These are phyloP conservation scores for Wickerhamomyces sydowiorum DNA, from an alignment of 805 yeast species.

Conservation along the genomic window DNA sequence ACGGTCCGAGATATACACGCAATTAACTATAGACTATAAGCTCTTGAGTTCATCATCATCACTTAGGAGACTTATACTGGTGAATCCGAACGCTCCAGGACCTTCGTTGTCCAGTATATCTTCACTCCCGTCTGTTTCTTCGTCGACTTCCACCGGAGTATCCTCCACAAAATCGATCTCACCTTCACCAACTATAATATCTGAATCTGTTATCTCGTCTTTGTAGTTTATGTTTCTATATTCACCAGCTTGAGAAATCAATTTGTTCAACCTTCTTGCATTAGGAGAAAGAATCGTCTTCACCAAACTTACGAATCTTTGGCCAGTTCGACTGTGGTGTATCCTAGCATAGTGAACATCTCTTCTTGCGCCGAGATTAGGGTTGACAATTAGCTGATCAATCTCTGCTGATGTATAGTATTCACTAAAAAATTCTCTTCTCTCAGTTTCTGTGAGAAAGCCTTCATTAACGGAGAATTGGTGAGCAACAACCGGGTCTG, in stretches of 20 bases:
- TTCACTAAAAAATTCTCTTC: slow-evolving; percentile 12
- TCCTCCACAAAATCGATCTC: not conserved
- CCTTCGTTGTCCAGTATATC: not conserved
- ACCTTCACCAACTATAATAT: slow-evolving; percentile 3
- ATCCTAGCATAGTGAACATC: slow-evolving; percentile 7
- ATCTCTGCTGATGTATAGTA: slow-evolving; percentile 5
- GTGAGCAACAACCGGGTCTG: slow-evolving; percentile 7
- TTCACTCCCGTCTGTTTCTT: slow-evolving; percentile 1
- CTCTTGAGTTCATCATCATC: slow-evolving; percentile 7
- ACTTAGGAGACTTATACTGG: slow-evolving; percentile 1
- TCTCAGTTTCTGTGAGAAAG: slow-evolving; percentile 11
- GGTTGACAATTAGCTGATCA: slow-evolving; percentile 6
- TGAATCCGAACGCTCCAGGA: slow-evolving; percentile 14
- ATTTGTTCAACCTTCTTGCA: slow-evolving; percentile 6
- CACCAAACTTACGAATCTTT: slow-evolving; percentile 10
- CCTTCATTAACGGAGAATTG: slow-evolving; percentile 13
- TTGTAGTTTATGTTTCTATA: not conserved
- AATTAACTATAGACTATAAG: not conserved
- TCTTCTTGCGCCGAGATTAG: slow-evolving; percentile 8
- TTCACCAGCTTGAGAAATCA: slow-evolving; percentile 4
- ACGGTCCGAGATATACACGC: not conserved
- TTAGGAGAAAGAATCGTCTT: slow-evolving; percentile 5
- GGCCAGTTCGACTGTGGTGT: slow-evolving; percentile 8
- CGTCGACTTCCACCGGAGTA: not conserved
- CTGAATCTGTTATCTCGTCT: slow-evolving; percentile 1